Conservation (phyloP, 2,329 filamentous ascomycete genomes). For the Didymella sp. region DNA sequence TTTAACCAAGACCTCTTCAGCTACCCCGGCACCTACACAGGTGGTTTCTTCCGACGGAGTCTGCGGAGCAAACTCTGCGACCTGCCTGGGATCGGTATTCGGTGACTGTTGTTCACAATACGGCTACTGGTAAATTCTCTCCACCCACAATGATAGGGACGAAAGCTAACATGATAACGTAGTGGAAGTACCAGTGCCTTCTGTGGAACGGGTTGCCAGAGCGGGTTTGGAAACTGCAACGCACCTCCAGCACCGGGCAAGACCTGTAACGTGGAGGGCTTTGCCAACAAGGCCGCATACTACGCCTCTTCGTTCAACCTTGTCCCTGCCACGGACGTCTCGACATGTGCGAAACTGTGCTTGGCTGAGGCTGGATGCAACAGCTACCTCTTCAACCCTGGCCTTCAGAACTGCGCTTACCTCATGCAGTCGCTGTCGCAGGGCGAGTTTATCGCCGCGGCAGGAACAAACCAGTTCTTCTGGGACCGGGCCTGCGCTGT, state of each 20-base stretch:
- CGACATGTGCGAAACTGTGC: constrained; percentile 20
- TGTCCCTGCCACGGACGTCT: constrained; percentile 16
- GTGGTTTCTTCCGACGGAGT: constrained; percentile 6
- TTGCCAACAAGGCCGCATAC: constrained; percentile 23
- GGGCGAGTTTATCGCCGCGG: constrained; percentile 17
- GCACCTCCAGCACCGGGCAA: constrained; percentile 8
- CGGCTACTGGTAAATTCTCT: constrained; percentile 13
- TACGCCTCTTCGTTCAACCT: constrained; percentile 28
- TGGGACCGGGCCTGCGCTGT: constrained; percentile 16
- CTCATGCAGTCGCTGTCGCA: constrained; percentile 6
- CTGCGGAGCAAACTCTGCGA: constrained; percentile 10
- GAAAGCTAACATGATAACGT: neutral
- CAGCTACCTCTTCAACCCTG: constrained; percentile 23
- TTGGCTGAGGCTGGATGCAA: constrained; percentile 21
- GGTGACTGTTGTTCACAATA: constrained; percentile 20
- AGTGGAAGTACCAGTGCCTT: constrained; percentile 22
- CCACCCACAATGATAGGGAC: neutral
- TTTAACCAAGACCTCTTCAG: constrained; percentile 10
- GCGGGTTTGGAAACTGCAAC: constrained; percentile 20
- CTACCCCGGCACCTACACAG: constrained; percentile 5
- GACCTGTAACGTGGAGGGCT: constrained; percentile 22
- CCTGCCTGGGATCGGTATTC: constrained; percentile 14
- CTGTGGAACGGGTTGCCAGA: constrained; percentile 36
- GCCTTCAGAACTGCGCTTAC: constrained; percentile 17
- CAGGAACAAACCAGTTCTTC: constrained; percentile 15